Evolutionary conservation across 2,329 filamentous ascomycete genomes (phyloP), one percentile per base, ranked within the genome.

Genomic region (Aphanocladium album): DNA sequence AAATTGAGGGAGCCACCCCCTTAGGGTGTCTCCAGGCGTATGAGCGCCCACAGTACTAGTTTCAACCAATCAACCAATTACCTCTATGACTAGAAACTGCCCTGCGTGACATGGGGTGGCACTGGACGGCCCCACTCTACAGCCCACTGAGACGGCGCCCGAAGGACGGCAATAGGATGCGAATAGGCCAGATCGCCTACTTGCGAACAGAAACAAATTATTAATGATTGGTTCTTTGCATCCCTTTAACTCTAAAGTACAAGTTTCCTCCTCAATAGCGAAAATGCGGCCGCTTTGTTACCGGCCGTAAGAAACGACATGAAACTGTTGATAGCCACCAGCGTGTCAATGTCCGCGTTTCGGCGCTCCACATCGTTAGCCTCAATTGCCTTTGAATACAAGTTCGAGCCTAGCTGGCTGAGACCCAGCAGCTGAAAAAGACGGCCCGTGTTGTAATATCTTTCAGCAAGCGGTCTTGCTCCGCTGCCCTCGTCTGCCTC

Each of bases 371-470:
- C 52, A 6, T 59, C 51, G 46, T 54, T 62, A 9, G 53, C 57
- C 14, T 64, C 60, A 19, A 68, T 65, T 14, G 73, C 80, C 60
- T 76, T 73, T 8, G 69, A 78, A 71, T 97, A 98, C 58, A 85
- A 89, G 23, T 86, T 80, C 5, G 90, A 76, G 0, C 92, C 91
- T 30, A 96, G 75, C 69, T 71, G 71, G 25, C 65, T 68, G 16
- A 75, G 69, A 0, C 74, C 74, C 0, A 76, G 66, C 19, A 76
- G 62, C 33, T 76, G 74, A 39, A 74, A 75, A 5, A 76, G 60
- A 7, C 74, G 71, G 1, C 74, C 74, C 21, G 76, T 67, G 23
- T 76, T 76, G 54, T 76, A 76, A 57, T 71, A 72, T n/a, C 71
- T 67, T 59, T 76, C 74, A 1, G 73, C 70, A 53, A 66, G 63